Percentiles rank a stretch among this genome's conserved stretches.
Evolutionary conservation across 805 yeast species (phyloP).

Genomic region (Monosporozyma aerobia): DNA sequence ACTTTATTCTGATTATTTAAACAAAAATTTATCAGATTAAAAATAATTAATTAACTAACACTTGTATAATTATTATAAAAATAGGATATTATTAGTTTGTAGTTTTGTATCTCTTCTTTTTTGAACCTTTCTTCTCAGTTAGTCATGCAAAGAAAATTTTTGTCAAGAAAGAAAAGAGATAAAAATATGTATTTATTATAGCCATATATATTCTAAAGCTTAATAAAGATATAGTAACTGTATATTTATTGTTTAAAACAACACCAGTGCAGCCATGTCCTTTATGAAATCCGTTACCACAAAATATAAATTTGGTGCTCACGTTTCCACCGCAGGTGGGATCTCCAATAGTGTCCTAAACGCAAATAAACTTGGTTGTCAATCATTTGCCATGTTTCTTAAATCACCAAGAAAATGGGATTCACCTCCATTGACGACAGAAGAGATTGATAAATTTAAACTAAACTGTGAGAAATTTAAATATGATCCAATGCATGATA

Average conservation of each 20-base stretch:
- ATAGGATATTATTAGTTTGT: neutral
- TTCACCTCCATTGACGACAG: constrained; percentile 62
- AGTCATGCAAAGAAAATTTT: too few relatives aligned
- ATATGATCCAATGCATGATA: constrained; percentile 67
- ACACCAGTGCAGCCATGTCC: constrained; percentile 11
- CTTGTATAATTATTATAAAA: neutral
- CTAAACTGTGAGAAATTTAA: constrained; percentile 51
- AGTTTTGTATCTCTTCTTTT: too few relatives aligned
- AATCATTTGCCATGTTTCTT: constrained; percentile 82
- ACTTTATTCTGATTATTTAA: constrained; percentile 70
- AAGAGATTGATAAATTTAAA: constrained; percentile 60
- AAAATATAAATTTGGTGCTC: constrained; percentile 73
- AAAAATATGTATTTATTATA: too few relatives aligned
- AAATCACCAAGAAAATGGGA: constrained; percentile 90
- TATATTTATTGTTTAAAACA: neutral
- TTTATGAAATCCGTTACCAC: constrained; percentile 37
- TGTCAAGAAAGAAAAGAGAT: too few relatives aligned
- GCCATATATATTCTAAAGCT: too few relatives aligned
- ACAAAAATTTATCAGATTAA: constrained; percentile 42
- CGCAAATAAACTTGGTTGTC: constrained; percentile 46
- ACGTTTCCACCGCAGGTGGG: constrained; percentile 78
- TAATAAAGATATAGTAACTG: too few relatives aligned
- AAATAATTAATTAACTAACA: neutral
- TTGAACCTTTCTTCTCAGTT: too few relatives aligned
- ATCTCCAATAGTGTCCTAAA: constrained; percentile 57